Evolutionary conservation across 2,329 filamentous ascomycete genomes (phyloP).

Genomic region (Rutstroemia sp.): DNA sequence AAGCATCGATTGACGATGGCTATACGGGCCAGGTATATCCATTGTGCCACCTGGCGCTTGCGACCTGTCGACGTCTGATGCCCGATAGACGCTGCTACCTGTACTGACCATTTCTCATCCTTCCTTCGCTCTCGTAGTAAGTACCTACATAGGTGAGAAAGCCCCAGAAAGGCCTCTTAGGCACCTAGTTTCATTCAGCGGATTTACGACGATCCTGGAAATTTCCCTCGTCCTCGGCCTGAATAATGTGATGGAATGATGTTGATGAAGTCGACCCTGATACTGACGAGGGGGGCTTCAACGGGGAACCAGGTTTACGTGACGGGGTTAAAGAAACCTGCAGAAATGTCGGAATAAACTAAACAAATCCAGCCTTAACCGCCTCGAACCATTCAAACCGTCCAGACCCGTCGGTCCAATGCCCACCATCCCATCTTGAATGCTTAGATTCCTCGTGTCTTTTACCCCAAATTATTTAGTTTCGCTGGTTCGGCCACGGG

Average conservation of each 20-base stretch:
- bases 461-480: background rate
- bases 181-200: background rate
- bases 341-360: background rate
- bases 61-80: background rate
- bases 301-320: background rate
- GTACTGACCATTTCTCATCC: background rate
- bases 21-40: background rate
- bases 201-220: background rate
- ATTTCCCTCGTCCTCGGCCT: background rate
- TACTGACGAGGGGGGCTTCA: too few species aligned
- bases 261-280: too few species aligned
- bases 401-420: background rate
- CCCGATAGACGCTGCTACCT: background rate
- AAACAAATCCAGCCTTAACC: background rate
- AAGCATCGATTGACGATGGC: background rate
- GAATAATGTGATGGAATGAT: background rate
- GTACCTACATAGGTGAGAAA: too few species aligned
- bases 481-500: constrained; percentile 1
- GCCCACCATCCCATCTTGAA: background rate
- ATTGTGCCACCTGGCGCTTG: background rate
- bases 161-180: background rate
- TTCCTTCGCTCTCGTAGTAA: too few species aligned
- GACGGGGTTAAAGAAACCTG: background rate
- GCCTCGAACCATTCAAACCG: background rate
- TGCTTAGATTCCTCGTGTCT: background rate